Base-by-base conservation (phyloP, 768 basidiomycete genomes). In the Mycena floridula region DNA sequence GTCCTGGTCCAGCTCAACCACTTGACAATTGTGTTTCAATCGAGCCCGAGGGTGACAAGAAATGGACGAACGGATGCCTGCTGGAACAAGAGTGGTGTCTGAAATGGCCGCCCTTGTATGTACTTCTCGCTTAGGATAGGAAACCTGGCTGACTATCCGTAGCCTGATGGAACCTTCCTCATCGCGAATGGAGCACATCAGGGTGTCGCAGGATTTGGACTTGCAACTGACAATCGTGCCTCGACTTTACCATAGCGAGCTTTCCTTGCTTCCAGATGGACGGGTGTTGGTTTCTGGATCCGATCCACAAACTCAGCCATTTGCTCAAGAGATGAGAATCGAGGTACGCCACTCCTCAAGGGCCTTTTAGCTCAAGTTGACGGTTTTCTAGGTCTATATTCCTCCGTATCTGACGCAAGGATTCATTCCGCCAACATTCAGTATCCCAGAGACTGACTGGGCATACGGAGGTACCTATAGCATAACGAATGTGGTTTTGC, bases 391-490 rank as follows among this genome's bases (percentile, higher is more conserved):
- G 73, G 81, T 84, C 22, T 96, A 95, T 65, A 76, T 87, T 54
- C 95, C 95, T 5, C 89, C 87, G 13, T 97, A 95, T 62, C 74
- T 90, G 48, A 79, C 65, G 50, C 63, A 75, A 50, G 85, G 85
- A 8, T 63, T 72, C 49, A 59, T 50, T 4, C 85, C 83, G 46
- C 92, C 86, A 0, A 66, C 61, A 35, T 85, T 80, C 58, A 78
- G 69, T 18, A 68, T 86, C 36, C 51, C 69, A 0, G 58, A 68
- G 45, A 76, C 69, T 9, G 86, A 90, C 55, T 89, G 85, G 85
- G 59, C 53, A 0, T 79, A 82, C 23, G 71, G 76, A 0, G 70
- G 72, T 9, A 58, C 59, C n/a, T 78, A 79, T 52, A 57, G 60
- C 2, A 82, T 90, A 51, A 67, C 61, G 5, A 67, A 70, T 39